Conservation (phyloP, 2,329 filamentous ascomycete species). For the Colletotrichum costaricense region DNA sequence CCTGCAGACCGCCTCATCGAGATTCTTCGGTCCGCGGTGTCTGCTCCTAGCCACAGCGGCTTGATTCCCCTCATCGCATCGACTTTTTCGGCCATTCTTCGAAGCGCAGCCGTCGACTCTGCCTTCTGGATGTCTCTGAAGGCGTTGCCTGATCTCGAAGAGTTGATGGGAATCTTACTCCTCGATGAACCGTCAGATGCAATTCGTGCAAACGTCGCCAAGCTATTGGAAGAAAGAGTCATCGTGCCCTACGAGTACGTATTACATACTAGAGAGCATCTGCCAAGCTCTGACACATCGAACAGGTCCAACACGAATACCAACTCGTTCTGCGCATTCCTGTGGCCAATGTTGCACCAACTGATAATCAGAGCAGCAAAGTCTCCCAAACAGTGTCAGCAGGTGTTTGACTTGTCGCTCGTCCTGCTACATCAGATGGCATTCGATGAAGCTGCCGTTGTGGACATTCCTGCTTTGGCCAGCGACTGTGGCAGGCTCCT, state of each 20-base stretch:
- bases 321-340: constrained; percentile 54
- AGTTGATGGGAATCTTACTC: constrained; percentile 49
- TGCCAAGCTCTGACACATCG: constrained; percentile 18
- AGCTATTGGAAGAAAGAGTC: constrained; percentile 46
- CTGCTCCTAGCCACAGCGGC: constrained; percentile 14
- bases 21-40: constrained; percentile 40
- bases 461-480: constrained; percentile 39
- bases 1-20: constrained; percentile 42
- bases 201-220: constrained; percentile 50
- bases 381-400: constrained; percentile 51
- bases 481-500: constrained; percentile 47
- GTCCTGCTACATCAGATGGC: constrained; percentile 52
- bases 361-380: constrained; percentile 49
- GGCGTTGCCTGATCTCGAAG: constrained; percentile 40
- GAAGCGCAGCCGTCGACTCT: constrained; percentile 50
- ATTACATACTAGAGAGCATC: constrained; percentile 27
- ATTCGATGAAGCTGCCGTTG: constrained; percentile 24
- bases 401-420: constrained; percentile 56
- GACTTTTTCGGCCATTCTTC: constrained; percentile 53
- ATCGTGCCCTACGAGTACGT: constrained; percentile 31
- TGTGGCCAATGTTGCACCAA: constrained; percentile 58
- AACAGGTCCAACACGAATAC: constrained; percentile 44
- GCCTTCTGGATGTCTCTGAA: constrained; percentile 53
- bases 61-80: constrained; percentile 40
- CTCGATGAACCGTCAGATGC: constrained; percentile 48